phyloP scores from a whole-genome alignment of 2,329 filamentous ascomycete species.

The Colletotrichum sp. region DNA sequence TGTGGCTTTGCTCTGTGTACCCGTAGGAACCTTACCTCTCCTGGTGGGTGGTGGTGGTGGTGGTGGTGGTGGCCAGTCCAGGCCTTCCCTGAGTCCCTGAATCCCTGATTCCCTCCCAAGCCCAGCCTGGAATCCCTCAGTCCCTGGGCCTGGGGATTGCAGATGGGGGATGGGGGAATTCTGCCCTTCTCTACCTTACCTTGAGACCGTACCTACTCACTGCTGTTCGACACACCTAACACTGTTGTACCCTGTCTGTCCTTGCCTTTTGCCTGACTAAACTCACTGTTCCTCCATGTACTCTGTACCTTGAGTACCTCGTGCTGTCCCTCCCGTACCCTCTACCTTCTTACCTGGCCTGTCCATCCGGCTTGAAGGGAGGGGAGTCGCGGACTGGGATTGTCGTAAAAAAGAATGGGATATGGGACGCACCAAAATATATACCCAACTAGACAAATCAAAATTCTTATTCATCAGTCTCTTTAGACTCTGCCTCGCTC shows the following conservation, averaged over 20 bases:
- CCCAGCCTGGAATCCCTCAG: not conserved
- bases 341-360: not conserved
- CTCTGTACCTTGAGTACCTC: not conserved
- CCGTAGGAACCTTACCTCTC: not conserved
- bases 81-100: not conserved
- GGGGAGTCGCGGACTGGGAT: not conserved
- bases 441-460: conserved; percentile 11
- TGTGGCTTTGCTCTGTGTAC: conserved; percentile 7
- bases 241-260: not conserved
- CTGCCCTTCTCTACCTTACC: not conserved
- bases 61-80: not conserved
- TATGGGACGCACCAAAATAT: conserved; percentile 21
- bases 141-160: not conserved
- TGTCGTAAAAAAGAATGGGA: conserved; percentile 8
- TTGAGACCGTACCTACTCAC: not conserved
- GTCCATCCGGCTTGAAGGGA: not conserved
- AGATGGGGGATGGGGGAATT: not conserved
- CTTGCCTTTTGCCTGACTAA: not conserved
- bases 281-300: not conserved
- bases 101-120: not conserved
- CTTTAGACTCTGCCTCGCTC: conserved; percentile 7
- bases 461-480: conserved; percentile 1
- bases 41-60: not conserved
- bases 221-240: not conserved
- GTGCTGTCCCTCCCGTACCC: not conserved